Percentiles rank a stretch among this genome's conserved stretches.
phyloP scores from a whole-genome alignment of 805 yeast species.

The Cyberlindnera samutprakarnensis region DNA sequence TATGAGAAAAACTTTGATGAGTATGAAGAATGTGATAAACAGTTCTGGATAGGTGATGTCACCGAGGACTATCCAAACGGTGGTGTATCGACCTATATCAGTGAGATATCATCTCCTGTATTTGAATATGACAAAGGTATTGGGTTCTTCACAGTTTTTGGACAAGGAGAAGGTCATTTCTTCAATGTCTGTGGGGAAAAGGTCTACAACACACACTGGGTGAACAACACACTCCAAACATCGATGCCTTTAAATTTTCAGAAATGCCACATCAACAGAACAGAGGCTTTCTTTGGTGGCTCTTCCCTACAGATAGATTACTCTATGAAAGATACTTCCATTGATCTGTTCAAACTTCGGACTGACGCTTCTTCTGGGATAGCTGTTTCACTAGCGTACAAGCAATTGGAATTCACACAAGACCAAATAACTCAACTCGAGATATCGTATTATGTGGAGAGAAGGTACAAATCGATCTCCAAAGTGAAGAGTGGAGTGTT shows the following conservation, averaged over 20 bases:
- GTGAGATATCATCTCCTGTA: slow-evolving; percentile 13
- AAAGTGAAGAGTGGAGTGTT: slow-evolving; percentile 25
- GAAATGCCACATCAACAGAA: slow-evolving; percentile 2
- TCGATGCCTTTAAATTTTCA: slow-evolving; percentile 22
- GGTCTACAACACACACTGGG: slow-evolving; percentile 28
- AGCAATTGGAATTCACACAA: slow-evolving; percentile 13
- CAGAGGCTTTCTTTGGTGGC: slow-evolving; percentile 9
- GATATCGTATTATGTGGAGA: slow-evolving; percentile 25
- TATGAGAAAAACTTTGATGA: slow-evolving; percentile 30
- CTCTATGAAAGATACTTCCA: slow-evolving; percentile 1
- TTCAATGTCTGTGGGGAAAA: slow-evolving; percentile 25
- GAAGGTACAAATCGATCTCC: slow-evolving; percentile 23
- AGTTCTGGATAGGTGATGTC: slow-evolving; percentile 32
- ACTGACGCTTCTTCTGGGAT: slow-evolving; percentile 18
- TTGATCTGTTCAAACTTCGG: slow-evolving; percentile 22
- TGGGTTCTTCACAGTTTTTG: slow-evolving; percentile 33
- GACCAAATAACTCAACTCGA: slow-evolving; percentile 23
- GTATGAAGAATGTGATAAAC: slow-evolving; percentile 28
- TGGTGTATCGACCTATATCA: slow-evolving; percentile 18
- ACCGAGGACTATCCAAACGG: slow-evolving; percentile 21
- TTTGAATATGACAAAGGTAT: slow-evolving; percentile 1
- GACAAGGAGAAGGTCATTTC: slow-evolving; percentile 30
- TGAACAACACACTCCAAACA: slow-evolving; percentile 28
- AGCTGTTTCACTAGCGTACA: slow-evolving; percentile 18
- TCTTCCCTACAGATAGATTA: neutral